A percentile compares a stretch with the other conserved stretches of the same genome.
Evolutionary conservation across 1,284 basidiomycete genomes (phyloP).

Genomic region (Ganoderma lucidum): DNA sequence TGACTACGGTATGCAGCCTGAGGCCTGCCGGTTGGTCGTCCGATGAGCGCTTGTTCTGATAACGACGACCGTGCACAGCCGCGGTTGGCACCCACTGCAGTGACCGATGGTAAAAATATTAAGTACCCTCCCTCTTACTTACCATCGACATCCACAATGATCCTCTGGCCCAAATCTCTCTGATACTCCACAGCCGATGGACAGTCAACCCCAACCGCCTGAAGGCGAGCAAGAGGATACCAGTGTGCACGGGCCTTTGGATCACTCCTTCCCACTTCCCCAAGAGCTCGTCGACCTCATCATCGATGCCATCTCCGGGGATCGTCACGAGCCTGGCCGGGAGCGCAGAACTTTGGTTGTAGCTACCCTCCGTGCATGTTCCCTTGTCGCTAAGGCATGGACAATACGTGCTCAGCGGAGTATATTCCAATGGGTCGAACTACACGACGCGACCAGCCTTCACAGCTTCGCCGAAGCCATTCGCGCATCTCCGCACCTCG

Average conservation of each 20-base stretch:
- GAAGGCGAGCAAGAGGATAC: neutral
- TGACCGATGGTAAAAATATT: too few species aligned
- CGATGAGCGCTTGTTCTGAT: too few species aligned
- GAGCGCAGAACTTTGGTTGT: neutral
- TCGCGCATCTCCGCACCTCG: neutral
- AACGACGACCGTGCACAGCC: too few species aligned
- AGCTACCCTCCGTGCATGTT: neutral
- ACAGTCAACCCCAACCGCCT: neutral
- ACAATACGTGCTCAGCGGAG: neutral
- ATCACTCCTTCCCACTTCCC: neutral
- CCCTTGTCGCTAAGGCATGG: neutral
- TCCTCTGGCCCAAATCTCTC: neutral
- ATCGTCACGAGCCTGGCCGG: neutral
- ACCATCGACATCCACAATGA: neutral
- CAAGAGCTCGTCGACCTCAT: conserved; percentile 1
- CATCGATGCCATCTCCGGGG: neutral
- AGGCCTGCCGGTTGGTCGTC: too few species aligned
- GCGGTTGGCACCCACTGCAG: too few species aligned
- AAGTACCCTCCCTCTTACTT: too few species aligned
- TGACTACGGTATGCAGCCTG: too few species aligned
- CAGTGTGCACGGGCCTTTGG: neutral
- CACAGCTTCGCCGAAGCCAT: neutral
- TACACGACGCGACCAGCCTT: neutral
- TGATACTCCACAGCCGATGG: neutral
- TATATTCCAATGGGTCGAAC: neutral